Percentiles rank a stretch among this genome's conserved stretches.
phyloP scores from a whole-genome alignment of 129 eudicot genomes.

The Helianthus annuus region HanXRQr2.0-SUNRISE NC_035442.2:75772117-75772616 shows the following conservation, averaged over 20 bases:
- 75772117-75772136: not conserved
- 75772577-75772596: not conserved
- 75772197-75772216: not conserved
- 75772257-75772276: not conserved
- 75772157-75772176: not conserved
- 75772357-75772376: not conserved
- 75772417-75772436: not conserved
- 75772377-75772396: not conserved
- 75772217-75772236: too few relatives aligned
- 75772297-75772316: too few relatives aligned
- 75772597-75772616: not conserved
- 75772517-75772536: conserved; percentile 15
- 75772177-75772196: not conserved
- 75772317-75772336: not conserved
- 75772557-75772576: conserved; percentile 1
- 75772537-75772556: conserved; percentile 16
- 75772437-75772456: not conserved
- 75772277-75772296: not conserved
- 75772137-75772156: not conserved
- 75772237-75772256: too few relatives aligned
- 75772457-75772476: not conserved
- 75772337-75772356: not conserved
- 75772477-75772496: not conserved
- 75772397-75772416: not conserved
- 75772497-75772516: conserved; percentile 2